Conservation (phyloP, 176 grass and related monocot genomes). For the Oryza longistaminata region DNA sequence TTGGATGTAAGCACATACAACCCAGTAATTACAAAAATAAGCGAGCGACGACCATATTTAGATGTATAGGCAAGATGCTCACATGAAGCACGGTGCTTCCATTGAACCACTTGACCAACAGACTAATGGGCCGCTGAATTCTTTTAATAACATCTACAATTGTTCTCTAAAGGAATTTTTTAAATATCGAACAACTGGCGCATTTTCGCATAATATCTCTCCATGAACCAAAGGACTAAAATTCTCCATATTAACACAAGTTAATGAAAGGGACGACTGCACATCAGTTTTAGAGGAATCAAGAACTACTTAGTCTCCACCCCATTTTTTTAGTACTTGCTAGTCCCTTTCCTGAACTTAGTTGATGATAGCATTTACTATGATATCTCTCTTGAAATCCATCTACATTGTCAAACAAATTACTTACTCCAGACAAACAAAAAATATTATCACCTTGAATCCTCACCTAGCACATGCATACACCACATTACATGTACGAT, state of each 20-base stretch:
- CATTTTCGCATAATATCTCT: background rate
- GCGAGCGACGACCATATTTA: too few species aligned
- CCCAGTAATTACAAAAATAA: too few species aligned
- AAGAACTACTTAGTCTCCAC: background rate
- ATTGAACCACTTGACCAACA: too few species aligned
- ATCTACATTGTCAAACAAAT: constrained; percentile 6
- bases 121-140: too few species aligned
- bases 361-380: background rate
- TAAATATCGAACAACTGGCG: background rate
- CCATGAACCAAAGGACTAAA: background rate
- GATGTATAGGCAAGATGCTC: too few species aligned
- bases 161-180: too few species aligned
- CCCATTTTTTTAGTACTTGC: background rate
- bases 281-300: background rate
- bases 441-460: constrained; percentile 6
- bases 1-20: too few species aligned
- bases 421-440: background rate
- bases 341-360: constrained; percentile 16
- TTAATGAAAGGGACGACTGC: background rate
- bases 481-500: background rate
- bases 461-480: background rate
- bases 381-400: background rate
- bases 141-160: too few species aligned
- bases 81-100: too few species aligned
- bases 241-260: background rate